phyloP scores from a whole-genome alignment of 352 stramenopile species.

The Globisporangium middletonii region DNA sequence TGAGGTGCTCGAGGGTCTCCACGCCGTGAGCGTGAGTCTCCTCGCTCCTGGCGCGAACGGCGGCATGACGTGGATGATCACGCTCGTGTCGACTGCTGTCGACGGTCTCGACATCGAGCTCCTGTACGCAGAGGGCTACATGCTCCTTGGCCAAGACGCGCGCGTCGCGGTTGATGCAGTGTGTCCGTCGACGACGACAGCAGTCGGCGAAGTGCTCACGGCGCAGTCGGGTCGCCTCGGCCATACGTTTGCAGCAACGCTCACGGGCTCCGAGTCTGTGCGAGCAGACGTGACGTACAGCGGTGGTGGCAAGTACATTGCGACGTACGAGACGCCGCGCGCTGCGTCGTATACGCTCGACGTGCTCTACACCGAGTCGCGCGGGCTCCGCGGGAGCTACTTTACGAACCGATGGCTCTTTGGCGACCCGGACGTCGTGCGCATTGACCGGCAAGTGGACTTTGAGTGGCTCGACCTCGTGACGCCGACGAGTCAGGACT shows the following conservation, averaged over 20 bases:
- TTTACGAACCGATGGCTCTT: constrained; percentile 96
- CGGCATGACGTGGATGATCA: constrained; percentile 80
- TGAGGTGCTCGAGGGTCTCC: constrained; percentile 63
- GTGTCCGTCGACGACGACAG: constrained; percentile 39
- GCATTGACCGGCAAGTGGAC: constrained; percentile 86
- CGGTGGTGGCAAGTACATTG: constrained; percentile 75
- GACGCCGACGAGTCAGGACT: constrained; percentile 89
- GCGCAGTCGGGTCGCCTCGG: constrained; percentile 49
- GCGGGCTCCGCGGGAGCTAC: constrained; percentile 89
- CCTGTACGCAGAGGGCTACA: constrained; percentile 81
- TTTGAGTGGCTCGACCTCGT: constrained; percentile 91
- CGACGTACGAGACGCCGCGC: constrained; percentile 84
- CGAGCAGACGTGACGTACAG: constrained; percentile 61
- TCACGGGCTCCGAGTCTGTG: constrained; percentile 45
- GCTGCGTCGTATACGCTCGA: constrained; percentile 85
- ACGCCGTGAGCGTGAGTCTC: constrained; percentile 53
- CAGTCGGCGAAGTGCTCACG: constrained; percentile 24
- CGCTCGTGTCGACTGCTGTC: constrained; percentile 66
- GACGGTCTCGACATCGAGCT: constrained; percentile 36
- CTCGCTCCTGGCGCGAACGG: constrained; percentile 31
- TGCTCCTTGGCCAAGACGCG: constrained; percentile 43
- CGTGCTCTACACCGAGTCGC: constrained; percentile 60
- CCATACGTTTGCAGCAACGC: constrained; percentile 59
- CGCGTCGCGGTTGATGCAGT: constrained; percentile 30
- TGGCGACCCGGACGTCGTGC: constrained; percentile 69